Base-by-base conservation (phyloP, 495 filamentous ascomycete genomes). In the Neurospora sp. region DNA sequence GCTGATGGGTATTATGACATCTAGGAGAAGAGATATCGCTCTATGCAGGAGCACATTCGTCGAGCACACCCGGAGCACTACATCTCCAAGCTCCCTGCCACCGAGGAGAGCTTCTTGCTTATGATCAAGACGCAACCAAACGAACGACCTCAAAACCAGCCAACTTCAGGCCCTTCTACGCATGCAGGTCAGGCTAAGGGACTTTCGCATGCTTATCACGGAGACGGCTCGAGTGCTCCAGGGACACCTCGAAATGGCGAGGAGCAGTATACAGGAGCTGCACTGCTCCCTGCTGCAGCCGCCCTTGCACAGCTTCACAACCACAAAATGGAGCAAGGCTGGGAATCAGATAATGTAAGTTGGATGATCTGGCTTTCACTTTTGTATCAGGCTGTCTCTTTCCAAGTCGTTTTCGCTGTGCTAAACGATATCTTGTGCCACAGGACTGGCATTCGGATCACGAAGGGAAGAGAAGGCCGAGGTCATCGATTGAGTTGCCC, bases 1-100 rank as follows among this genome's bases (percentile, higher is more conserved):
- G 27, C 72, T 75, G 41, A 74, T 47, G 70, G 70, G 35, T 12
- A 37, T 37, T 22, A 22, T 37, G 2, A 10, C n/a, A 39, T 41
- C 79, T 82, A 97, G 94, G 94, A 97, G 85, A 97, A 97, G 83
- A 91, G 94, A 77, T 99, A 94, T 86, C 94, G 96, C 79, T 98
- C 95, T 70, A 99, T 99, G 92, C 96, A 98, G 85, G 96, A 99
- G 87, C 96, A 99, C 79, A 98, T 99, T 76, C 93, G 96, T 76
- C 90, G 96, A 81, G 96, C 96, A 79, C 96, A 99, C 83, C 96
- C 96, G 71, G 95, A 96, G 78, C 90, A 98, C 83, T 99, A 98
- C 83, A 97, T 99, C 76, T 90, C 96, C 73, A 99, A 98, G 90
- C 93, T 99, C 78, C 96, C 96, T 80, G 96, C 96, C 65, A 99